A percentile compares a stretch with the other conserved stretches of the same genome.
Conservation (phyloP, 345 rosid genomes). For the Clausena lansium region DNA sequence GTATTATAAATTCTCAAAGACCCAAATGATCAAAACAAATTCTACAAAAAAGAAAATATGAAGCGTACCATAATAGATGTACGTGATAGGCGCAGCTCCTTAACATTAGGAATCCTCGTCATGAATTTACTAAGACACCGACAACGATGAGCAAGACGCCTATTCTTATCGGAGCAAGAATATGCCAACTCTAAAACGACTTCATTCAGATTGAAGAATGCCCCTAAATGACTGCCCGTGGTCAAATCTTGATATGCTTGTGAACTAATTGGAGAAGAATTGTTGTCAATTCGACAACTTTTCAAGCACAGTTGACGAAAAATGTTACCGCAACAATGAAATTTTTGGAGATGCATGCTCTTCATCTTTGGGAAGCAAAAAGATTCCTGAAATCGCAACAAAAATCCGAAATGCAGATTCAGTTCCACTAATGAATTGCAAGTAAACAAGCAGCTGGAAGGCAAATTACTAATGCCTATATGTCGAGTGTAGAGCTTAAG, state of each 20-base stretch:
- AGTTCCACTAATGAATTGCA: neutral
- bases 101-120: neutral
- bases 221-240: too few relatives aligned
- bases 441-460: neutral
- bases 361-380: neutral
- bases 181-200: too few relatives aligned
- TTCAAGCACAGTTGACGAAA: neutral
- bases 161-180: too few relatives aligned
- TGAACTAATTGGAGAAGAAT: too few relatives aligned
- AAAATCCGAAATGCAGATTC: neutral
- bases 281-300: too few relatives aligned
- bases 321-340: neutral
- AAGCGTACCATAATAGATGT: neutral
- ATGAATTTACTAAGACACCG: neutral
- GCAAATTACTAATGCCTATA: neutral
- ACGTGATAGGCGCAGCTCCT: neutral
- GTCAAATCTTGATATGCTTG: too few relatives aligned
- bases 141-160: neutral
- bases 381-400: neutral
- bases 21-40: neutral
- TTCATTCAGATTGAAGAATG: too few relatives aligned
- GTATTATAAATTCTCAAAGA: neutral
- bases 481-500: neutral
- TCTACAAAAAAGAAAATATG: too few relatives aligned
- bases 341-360: neutral